A percentile compares a stretch with the other conserved stretches of the same genome.
Evolutionary conservation across 345 rosid genomes (phyloP).

Genomic region (Bruguiera parviflora): DNA sequence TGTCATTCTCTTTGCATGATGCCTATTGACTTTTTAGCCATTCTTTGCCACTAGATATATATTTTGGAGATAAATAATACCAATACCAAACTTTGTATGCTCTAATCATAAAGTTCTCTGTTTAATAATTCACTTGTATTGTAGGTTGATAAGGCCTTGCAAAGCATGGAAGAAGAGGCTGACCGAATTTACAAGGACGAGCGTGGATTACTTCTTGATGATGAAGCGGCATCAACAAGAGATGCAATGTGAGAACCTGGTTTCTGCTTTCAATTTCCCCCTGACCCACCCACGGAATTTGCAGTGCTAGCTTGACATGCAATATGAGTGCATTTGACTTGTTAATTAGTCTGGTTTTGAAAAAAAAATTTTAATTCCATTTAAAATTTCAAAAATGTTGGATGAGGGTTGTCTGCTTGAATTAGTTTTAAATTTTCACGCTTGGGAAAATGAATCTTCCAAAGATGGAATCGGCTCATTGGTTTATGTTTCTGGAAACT

Average conservation of each 20-base stretch:
- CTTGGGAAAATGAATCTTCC: neutral
- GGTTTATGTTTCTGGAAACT: neutral
- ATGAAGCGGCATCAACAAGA: constrained; percentile 94
- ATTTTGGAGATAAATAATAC: neutral
- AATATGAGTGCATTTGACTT: neutral
- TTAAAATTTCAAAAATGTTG: too few relatives aligned
- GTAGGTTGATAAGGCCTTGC: constrained; percentile 89
- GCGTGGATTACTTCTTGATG: constrained; percentile 68
- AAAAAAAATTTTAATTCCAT: too few relatives aligned
- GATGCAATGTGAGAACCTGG: constrained; percentile 82
- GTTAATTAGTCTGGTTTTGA: neutral
- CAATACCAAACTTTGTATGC: neutral
- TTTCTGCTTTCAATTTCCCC: constrained; percentile 2
- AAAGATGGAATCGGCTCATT: neutral
- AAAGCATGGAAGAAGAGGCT: constrained; percentile 89
- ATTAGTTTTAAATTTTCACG: neutral
- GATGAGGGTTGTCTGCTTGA: neutral
- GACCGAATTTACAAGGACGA: constrained; percentile 90
- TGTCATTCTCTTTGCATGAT: neutral
- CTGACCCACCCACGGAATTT: neutral
- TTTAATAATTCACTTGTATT: neutral
- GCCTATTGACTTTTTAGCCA: neutral
- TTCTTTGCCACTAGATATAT: neutral
- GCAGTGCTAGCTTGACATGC: neutral
- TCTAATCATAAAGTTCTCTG: neutral